These are phyloP conservation scores for Globisporangium nunn DNA, from an alignment of 352 stramenopile species.

Conservation along the genomic window DNA sequence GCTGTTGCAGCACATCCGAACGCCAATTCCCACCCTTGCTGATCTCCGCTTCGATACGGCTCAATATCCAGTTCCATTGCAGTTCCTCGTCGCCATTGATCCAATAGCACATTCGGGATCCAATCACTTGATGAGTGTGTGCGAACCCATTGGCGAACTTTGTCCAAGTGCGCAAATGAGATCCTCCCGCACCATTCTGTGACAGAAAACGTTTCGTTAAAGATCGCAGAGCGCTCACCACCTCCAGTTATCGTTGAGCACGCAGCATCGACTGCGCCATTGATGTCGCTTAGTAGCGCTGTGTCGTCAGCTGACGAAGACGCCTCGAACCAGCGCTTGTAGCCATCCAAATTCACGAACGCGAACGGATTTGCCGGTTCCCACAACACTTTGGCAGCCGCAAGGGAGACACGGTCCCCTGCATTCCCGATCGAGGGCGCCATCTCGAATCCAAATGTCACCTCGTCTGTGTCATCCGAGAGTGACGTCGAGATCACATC, in stretches of 20 bases:
- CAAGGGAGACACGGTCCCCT: slow-evolving; percentile 25
- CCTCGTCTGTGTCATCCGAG: slow-evolving; percentile 34
- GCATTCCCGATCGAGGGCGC: slow-evolving; percentile 12
- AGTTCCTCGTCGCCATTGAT: slow-evolving; percentile 58
- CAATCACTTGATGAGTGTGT: slow-evolving; percentile 18
- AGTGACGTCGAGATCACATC: slow-evolving; percentile 37
- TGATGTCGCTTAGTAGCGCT: slow-evolving; percentile 23
- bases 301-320: slow-evolving; percentile 8
- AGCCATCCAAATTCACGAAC: slow-evolving; percentile 38
- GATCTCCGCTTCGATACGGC: slow-evolving; percentile 38
- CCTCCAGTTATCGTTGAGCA: slow-evolving; percentile 20
- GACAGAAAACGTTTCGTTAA: slow-evolving; percentile 29
- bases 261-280: slow-evolving; percentile 20
- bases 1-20: slow-evolving; percentile 20
- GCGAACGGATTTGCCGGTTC: slow-evolving; percentile 28
- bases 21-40: slow-evolving; percentile 46
- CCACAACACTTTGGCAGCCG: slow-evolving; percentile 33
- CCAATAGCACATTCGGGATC: slow-evolving; percentile 35
- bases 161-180: slow-evolving; percentile 22
- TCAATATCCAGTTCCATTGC: slow-evolving; percentile 44
- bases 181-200: slow-evolving; percentile 23
- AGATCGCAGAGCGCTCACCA: slow-evolving; percentile 37
- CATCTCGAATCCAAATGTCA: slow-evolving; percentile 42
- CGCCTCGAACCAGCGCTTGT: slow-evolving; percentile 35
- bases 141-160: slow-evolving; percentile 33